phyloP scores from a whole-genome alignment of 1,284 basidiomycete species.

The Rhodotorula sp. region DNA sequence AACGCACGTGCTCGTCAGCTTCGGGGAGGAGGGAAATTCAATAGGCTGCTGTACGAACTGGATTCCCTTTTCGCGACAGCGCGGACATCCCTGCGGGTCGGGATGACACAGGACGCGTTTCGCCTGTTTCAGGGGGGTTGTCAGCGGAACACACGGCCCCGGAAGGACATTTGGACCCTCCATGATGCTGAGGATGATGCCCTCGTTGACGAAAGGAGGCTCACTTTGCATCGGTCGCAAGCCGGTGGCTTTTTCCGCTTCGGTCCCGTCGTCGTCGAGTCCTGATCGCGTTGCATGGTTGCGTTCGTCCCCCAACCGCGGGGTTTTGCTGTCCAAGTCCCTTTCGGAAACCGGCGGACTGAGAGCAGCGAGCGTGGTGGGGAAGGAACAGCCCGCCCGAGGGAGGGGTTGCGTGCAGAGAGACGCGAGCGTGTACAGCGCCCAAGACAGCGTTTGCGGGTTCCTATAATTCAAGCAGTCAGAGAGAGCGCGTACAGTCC shows the following conservation, averaged over 20 bases:
- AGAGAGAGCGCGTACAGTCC: no score
- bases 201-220: background rate
- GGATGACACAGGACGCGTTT: slow-evolving; percentile 21
- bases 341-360: no score
- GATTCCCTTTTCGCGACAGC: slow-evolving; percentile 13
- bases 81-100: slow-evolving; percentile 11
- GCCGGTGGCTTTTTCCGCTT: slow-evolving; percentile 13
- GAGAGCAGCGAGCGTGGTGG: no score
- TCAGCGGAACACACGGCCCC: background rate
- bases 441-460: no score
- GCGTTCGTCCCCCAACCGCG: no score
- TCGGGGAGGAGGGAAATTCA: background rate
- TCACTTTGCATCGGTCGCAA: slow-evolving; percentile 19
- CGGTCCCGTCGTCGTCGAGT: background rate
- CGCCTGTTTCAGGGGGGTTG: background rate
- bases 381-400: no score
- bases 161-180: background rate
- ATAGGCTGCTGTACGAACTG: background rate
- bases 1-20: background rate
- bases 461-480: no score
- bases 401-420: no score
- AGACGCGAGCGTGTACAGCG: no score
- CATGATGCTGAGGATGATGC: background rate
- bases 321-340: no score
- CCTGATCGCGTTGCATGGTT: background rate